Percentiles rank a stretch among this genome's conserved stretches.
Evolutionary conservation across 2,329 filamentous ascomycete species (phyloP).

Genomic region (Botrytis pseudocinerea): DNA sequence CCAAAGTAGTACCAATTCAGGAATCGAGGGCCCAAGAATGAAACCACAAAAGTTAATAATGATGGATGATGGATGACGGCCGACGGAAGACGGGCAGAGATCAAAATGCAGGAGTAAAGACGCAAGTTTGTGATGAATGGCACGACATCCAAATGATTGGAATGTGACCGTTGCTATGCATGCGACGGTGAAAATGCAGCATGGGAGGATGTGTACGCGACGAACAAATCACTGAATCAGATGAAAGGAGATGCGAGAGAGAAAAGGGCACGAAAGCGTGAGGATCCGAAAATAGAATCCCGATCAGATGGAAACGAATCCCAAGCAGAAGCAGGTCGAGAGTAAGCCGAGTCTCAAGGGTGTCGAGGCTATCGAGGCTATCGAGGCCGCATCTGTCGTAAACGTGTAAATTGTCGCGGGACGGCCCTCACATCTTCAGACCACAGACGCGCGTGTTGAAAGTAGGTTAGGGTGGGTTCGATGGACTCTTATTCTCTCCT

Average conservation of each 20-base stretch:
- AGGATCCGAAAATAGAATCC: conserved; percentile 18
- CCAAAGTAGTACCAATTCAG: neutral
- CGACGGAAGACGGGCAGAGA: neutral
- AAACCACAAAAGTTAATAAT: neutral
- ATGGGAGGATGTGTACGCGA: neutral
- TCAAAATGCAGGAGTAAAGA: conserved; percentile 10
- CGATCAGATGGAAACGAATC: conserved; percentile 6
- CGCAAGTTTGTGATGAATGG: conserved; percentile 8
- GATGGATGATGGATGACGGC: neutral
- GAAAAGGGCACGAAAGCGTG: neutral
- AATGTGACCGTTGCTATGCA: conserved; percentile 11
- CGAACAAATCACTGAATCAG: neutral
- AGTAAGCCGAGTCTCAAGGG: neutral
- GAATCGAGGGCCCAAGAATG: conserved; percentile 11
- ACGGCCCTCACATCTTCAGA: conserved; percentile 21
- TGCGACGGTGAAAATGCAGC: neutral
- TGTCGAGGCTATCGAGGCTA: no score
- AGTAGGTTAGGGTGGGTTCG: neutral
- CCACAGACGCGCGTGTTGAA: conserved; percentile 14
- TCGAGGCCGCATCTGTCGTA: neutral
- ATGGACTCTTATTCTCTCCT: neutral
- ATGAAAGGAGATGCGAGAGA: neutral
- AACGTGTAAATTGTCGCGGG: conserved; percentile 6
- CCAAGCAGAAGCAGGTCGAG: conserved; percentile 6
- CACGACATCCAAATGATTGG: conserved; percentile 14